Conservation (phyloP, 2,329 filamentous ascomycete genomes). For the Aspergillus thermomutatus region DNA sequence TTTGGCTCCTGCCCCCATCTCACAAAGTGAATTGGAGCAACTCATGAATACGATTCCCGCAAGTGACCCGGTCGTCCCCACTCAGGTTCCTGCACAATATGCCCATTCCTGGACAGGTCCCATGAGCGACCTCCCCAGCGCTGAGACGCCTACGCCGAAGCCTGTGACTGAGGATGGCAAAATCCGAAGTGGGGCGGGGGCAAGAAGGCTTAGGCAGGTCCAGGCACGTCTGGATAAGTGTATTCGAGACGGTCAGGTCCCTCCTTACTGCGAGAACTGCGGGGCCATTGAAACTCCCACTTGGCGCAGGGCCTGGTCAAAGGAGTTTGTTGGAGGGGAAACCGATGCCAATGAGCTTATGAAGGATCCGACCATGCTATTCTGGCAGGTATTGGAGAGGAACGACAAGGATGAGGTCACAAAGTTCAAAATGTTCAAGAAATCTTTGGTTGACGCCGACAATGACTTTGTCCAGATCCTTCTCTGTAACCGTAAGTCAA, state of each 20-base stretch:
- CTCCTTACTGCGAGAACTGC: conserved; percentile 86
- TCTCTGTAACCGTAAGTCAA: conserved; percentile 78
- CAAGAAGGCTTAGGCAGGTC: conserved; percentile 65
- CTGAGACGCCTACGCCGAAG: conserved; percentile 35
- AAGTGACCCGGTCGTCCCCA: conserved; percentile 48
- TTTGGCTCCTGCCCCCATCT: conserved; percentile 36
- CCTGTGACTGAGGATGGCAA: conserved; percentile 31
- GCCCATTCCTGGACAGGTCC: conserved; percentile 44
- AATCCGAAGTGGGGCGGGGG: conserved; percentile 49
- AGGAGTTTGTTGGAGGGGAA: conserved; percentile 67
- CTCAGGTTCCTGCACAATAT: conserved; percentile 32
- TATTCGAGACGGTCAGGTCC: conserved; percentile 77
- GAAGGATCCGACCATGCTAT: conserved; percentile 69
- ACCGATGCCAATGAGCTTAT: conserved; percentile 68
- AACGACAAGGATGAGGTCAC: conserved; percentile 62
- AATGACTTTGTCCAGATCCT: conserved; percentile 70
- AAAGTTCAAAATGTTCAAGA: conserved; percentile 72
- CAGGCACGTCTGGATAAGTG: conserved; percentile 53
- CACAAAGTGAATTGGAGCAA: conserved; percentile 33
- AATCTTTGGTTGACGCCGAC: conserved; percentile 63
- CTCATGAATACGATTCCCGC: conserved; percentile 38
- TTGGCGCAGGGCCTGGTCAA: conserved; percentile 91
- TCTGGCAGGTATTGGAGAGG: conserved; percentile 64
- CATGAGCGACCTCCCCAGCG: conserved; percentile 43
- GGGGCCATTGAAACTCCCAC: conserved; percentile 94